A percentile compares a stretch with the other conserved stretches of the same genome.
Conservation (phyloP, 805 yeast species). For the Yamadazyma phyllophila region DNA sequence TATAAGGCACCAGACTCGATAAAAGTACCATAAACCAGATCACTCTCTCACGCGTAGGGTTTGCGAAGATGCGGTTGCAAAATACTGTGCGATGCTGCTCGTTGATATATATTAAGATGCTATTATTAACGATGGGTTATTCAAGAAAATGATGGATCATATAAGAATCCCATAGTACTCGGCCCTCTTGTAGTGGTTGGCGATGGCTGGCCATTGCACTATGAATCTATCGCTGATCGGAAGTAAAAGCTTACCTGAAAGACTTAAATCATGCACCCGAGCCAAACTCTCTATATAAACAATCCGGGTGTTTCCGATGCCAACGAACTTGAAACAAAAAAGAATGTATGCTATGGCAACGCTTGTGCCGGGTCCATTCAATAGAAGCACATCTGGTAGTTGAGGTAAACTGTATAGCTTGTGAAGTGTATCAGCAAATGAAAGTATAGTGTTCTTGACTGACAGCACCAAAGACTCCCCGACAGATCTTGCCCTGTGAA, state of each 20-base stretch:
- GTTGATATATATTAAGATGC: no score
- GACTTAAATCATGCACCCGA: constrained; percentile 68
- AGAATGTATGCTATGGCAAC: constrained; percentile 64
- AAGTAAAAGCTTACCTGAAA: constrained; percentile 70
- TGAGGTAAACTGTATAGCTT: constrained; percentile 25
- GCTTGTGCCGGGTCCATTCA: constrained; percentile 83
- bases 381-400: constrained; percentile 45
- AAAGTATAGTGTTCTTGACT: constrained; percentile 40
- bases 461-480: constrained; percentile 54
- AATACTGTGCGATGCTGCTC: not conserved
- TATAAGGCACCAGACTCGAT: constrained; percentile 13
- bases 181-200: constrained; percentile 50
- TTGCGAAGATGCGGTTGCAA: constrained; percentile 4
- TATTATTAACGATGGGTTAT: no score
- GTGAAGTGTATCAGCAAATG: constrained; percentile 29
- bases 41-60: constrained; percentile 10
- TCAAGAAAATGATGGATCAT: constrained; percentile 20
- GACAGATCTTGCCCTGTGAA: constrained; percentile 60
- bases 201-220: constrained; percentile 84
- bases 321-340: constrained; percentile 49
- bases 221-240: constrained; percentile 74
- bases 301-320: constrained; percentile 51
- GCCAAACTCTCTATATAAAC: constrained; percentile 87
- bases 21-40: not conserved
- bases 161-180: constrained; percentile 81